Evolutionary conservation across 1,284 basidiomycete genomes (phyloP).

Genomic region (Irpex lacteus): DNA sequence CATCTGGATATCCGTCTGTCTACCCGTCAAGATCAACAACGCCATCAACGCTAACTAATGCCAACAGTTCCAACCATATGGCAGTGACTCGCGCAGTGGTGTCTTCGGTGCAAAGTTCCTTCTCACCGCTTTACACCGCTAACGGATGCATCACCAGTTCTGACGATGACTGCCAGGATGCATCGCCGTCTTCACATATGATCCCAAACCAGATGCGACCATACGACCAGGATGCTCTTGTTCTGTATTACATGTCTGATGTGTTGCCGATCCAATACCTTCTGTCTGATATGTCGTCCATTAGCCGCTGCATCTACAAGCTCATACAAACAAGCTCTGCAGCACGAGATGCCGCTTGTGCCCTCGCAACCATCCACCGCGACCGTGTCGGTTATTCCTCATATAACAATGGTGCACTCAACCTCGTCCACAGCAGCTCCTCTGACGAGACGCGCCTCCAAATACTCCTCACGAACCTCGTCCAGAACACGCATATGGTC

Average conservation of each 20-base stretch:
- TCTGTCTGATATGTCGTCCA: slow-evolving; percentile 48
- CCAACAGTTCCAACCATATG: not conserved
- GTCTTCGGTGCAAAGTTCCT: slow-evolving; percentile 16
- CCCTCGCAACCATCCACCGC: slow-evolving; percentile 53
- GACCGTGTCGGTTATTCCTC: slow-evolving; percentile 26
- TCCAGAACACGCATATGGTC: slow-evolving; percentile 17
- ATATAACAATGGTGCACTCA: no score
- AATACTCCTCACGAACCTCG: slow-evolving; percentile 34
- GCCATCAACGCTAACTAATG: slow-evolving; percentile 1
- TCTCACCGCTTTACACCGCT: slow-evolving; percentile 24
- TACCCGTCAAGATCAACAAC: slow-evolving; percentile 18
- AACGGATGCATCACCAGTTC: slow-evolving; percentile 12
- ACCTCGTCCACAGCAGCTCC: no score
- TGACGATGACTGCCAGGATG: slow-evolving; percentile 22
- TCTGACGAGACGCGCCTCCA: no score
- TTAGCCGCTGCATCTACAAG: slow-evolving; percentile 37
- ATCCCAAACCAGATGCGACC: slow-evolving; percentile 20
- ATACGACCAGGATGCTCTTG: slow-evolving; percentile 31
- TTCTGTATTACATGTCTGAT: slow-evolving; percentile 42
- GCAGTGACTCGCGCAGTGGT: no score
- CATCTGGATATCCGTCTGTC: slow-evolving; percentile 25
- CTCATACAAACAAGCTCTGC: slow-evolving; percentile 43
- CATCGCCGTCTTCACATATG: slow-evolving; percentile 17
- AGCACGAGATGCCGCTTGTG: slow-evolving; percentile 51
- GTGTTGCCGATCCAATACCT: slow-evolving; percentile 68